Evolutionary conservation across 1,284 basidiomycete species (phyloP).

Genomic region (Heterobasidion parviporum): DNA sequence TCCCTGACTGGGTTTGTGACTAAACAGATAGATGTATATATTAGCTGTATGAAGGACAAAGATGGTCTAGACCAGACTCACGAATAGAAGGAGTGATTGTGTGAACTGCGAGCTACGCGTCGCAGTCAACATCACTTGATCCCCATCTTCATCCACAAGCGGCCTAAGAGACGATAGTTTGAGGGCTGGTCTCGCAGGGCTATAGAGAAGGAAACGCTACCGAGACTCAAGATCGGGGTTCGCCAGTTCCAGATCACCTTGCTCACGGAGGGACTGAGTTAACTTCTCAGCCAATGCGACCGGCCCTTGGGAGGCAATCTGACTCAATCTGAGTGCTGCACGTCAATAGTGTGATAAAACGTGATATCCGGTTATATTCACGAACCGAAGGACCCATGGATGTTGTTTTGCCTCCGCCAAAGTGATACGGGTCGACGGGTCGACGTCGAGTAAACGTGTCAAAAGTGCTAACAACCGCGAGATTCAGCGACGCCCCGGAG

Average conservation of each 20-base stretch:
- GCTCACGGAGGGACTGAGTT: constrained; percentile 54
- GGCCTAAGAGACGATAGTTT: constrained; percentile 7
- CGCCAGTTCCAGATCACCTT: constrained; percentile 65
- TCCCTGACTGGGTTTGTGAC: constrained; percentile 71
- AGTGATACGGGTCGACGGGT: constrained; percentile 65
- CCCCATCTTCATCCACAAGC: constrained; percentile 40
- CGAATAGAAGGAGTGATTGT: constrained; percentile 52
- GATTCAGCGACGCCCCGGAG: too few species aligned
- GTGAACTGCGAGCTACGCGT: constrained; percentile 47
- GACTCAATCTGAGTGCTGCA: constrained; percentile 53
- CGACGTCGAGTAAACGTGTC: constrained; percentile 64
- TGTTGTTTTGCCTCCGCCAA: constrained; percentile 65
- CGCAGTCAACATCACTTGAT: constrained; percentile 43
- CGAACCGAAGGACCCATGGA: constrained; percentile 74
- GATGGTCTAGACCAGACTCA: constrained; percentile 21
- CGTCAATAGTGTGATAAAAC: constrained; percentile 1
- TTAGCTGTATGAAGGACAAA: not conserved
- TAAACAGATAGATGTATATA: constrained; percentile 16
- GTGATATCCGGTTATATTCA: not conserved
- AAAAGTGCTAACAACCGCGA: constrained; percentile 48
- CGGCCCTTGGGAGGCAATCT: constrained; percentile 50
- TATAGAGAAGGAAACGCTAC: constrained; percentile 3
- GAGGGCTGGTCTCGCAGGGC: constrained; percentile 6
- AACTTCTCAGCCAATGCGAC: constrained; percentile 56
- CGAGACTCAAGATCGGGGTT: constrained; percentile 36